A percentile compares a stretch with the other conserved stretches of the same genome.
Evolutionary conservation across 2,329 filamentous ascomycete genomes (phyloP).

Genomic region (Xylariaceae sp.): DNA sequence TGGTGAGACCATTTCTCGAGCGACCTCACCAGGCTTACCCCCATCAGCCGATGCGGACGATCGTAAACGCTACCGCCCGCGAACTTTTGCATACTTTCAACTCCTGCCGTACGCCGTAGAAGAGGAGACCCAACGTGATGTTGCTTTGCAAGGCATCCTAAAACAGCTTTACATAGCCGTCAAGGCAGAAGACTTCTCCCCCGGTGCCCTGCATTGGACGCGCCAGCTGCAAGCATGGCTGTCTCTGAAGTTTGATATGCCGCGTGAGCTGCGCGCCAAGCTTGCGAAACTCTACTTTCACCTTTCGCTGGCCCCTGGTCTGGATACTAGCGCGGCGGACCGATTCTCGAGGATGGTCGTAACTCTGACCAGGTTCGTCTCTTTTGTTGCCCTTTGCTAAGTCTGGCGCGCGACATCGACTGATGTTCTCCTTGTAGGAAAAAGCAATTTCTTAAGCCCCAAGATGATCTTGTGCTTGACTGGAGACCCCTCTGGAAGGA

Average conservation of each 20-base stretch:
- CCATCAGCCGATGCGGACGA: slow-evolving; percentile 55
- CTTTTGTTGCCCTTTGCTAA: background rate
- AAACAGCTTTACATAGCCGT: slow-evolving; percentile 93
- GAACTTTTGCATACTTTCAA: slow-evolving; percentile 91
- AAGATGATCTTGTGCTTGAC: slow-evolving; percentile 87
- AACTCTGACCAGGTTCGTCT: slow-evolving; percentile 83
- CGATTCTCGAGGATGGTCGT: slow-evolving; percentile 97
- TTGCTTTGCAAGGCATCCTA: slow-evolving; percentile 83
- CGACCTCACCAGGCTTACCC: slow-evolving; percentile 78
- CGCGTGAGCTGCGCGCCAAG: slow-evolving; percentile 79
- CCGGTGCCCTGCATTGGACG: slow-evolving; percentile 95
- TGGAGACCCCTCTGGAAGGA: slow-evolving; percentile 95
- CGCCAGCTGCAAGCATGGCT: slow-evolving; percentile 95
- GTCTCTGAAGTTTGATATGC: slow-evolving; percentile 95
- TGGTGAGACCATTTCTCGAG: slow-evolving; percentile 77
- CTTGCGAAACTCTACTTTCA: slow-evolving; percentile 94
- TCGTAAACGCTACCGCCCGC: slow-evolving; percentile 74
- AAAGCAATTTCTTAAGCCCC: slow-evolving; percentile 92
- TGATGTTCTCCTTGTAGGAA: slow-evolving; percentile 60
- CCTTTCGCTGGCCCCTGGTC: slow-evolving; percentile 84
- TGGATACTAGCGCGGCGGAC: slow-evolving; percentile 82
- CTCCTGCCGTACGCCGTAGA: slow-evolving; percentile 91
- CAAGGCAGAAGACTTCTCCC: slow-evolving; percentile 90
- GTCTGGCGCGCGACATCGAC: slow-evolving; percentile 9
- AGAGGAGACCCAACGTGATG: slow-evolving; percentile 76